A percentile compares a stretch with the other conserved stretches of the same genome.
These are phyloP conservation scores for Didymella arachidicola DNA, from an alignment of 2,329 filamentous ascomycete genomes.

Conservation along the genomic window DNA sequence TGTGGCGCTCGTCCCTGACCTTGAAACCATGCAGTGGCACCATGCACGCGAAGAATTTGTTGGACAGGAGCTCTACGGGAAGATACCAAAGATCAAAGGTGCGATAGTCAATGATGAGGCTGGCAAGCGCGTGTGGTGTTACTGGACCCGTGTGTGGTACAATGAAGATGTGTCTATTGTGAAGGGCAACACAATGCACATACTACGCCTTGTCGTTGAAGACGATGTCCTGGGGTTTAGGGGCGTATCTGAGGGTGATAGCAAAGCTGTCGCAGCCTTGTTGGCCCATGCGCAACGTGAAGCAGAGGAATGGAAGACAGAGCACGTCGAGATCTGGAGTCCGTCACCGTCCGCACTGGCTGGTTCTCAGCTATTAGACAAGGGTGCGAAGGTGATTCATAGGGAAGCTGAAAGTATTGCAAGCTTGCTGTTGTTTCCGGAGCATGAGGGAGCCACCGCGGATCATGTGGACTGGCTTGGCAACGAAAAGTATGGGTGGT, in stretches of 20 bases:
- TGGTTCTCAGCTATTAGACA: slow-evolving; percentile 57
- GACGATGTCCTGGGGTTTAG: slow-evolving; percentile 50
- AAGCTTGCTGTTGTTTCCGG: slow-evolving; percentile 72
- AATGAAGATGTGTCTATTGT: slow-evolving; percentile 62
- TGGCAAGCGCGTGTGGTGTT: slow-evolving; percentile 72
- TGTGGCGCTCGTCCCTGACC: slow-evolving; percentile 73
- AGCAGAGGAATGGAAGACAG: slow-evolving; percentile 74
- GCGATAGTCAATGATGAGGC: slow-evolving; percentile 65
- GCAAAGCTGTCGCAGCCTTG: slow-evolving; percentile 65
- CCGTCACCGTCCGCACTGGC: slow-evolving; percentile 63
- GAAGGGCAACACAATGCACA: slow-evolving; percentile 72
- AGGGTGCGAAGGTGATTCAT: slow-evolving; percentile 59
- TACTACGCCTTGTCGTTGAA: slow-evolving; percentile 74
- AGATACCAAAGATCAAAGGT: slow-evolving; percentile 70
- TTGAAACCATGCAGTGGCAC: slow-evolving; percentile 76
- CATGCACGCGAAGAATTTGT: slow-evolving; percentile 83
- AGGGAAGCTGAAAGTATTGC: slow-evolving; percentile 73
- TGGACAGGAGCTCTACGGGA: slow-evolving; percentile 67
- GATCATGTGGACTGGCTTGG: slow-evolving; percentile 72
- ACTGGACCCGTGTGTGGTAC: slow-evolving; percentile 73
- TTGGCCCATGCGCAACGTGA: slow-evolving; percentile 72
- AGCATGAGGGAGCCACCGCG: slow-evolving; percentile 53
- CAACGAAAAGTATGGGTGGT: slow-evolving; percentile 83
- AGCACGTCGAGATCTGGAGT: slow-evolving; percentile 83
- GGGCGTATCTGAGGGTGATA: slow-evolving; percentile 21